Percentiles rank a stretch among this genome's conserved stretches.
Conservation (phyloP, 495 filamentous ascomycete species). For the Penicillium parvum region DNA sequence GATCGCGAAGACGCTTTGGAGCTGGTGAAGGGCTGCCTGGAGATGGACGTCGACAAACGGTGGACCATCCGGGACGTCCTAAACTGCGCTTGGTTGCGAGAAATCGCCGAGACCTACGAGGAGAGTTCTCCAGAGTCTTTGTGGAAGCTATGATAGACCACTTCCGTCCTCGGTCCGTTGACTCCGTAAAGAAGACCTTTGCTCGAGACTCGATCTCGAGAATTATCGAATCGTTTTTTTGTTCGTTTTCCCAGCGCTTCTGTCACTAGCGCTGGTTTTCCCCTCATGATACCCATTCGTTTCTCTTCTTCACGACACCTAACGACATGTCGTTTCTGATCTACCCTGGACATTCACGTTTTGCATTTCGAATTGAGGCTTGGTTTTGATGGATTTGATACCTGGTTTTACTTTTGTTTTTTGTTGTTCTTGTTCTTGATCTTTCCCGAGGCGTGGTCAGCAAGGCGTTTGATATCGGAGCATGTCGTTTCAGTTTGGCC, state of each 20-base stretch:
- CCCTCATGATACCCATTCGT: conserved; percentile 19
- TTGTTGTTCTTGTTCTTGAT: conserved; percentile 2
- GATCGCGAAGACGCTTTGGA: conserved; percentile 45
- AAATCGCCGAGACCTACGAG: conserved; percentile 24
- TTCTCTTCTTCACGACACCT: not conserved
- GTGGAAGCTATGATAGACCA: conserved; percentile 37
- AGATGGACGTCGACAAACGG: conserved; percentile 46
- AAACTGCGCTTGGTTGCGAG: conserved; percentile 52
- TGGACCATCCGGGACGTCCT: conserved; percentile 54
- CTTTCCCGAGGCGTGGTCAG: conserved; percentile 1
- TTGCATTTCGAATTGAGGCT: not conserved
- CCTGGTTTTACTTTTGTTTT: not conserved
- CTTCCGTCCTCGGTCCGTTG: not conserved
- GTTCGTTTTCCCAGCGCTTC: conserved; percentile 8
- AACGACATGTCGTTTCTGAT: not conserved
- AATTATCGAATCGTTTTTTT: conserved; percentile 19
- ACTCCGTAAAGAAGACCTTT: not conserved
- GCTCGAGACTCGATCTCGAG: not conserved
- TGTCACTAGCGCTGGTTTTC: conserved; percentile 1
- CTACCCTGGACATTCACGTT: not conserved
- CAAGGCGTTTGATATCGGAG: conserved; percentile 6
- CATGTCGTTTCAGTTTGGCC: not conserved
- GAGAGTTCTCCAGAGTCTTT: conserved; percentile 27
- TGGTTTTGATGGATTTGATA: not conserved
- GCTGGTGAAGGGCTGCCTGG: conserved; percentile 48